Conservation (phyloP, 2,329 filamentous ascomycete genomes). For the Penicillium sp. region DNA sequence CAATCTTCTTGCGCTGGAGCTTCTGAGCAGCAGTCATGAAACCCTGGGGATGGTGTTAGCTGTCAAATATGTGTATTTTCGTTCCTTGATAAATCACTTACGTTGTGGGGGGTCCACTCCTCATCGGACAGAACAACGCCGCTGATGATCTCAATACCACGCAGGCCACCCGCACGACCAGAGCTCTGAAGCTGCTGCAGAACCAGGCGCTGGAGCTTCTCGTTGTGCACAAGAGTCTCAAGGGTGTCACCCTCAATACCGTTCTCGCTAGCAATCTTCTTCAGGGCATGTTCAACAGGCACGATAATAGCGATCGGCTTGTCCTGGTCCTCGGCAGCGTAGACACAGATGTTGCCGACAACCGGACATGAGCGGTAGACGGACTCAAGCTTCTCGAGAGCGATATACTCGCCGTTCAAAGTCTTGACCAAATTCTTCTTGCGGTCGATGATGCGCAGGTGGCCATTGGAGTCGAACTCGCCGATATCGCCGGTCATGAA, state of each 20-base stretch:
- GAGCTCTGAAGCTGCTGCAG: slow-evolving; percentile 41
- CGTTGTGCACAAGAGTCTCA: slow-evolving; percentile 63
- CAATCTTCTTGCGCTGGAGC: slow-evolving; percentile 67
- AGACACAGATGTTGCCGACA: slow-evolving; percentile 83
- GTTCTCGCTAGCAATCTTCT: slow-evolving; percentile 54
- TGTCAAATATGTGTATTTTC: neutral
- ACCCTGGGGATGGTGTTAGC: slow-evolving; percentile 44
- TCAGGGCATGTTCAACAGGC: slow-evolving; percentile 55
- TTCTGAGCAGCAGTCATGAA: slow-evolving; percentile 70
- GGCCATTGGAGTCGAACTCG: slow-evolving; percentile 76
- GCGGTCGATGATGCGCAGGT: slow-evolving; percentile 85
- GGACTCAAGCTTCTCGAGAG: slow-evolving; percentile 91
- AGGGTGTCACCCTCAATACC: slow-evolving; percentile 64
- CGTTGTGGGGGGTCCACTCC: slow-evolving; percentile 46
- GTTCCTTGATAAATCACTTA: slow-evolving; percentile 22
- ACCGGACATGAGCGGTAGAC: slow-evolving; percentile 78
- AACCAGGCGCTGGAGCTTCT: slow-evolving; percentile 42
- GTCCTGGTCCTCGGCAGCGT: slow-evolving; percentile 70
- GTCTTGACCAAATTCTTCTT: slow-evolving; percentile 99
- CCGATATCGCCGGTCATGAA: slow-evolving; percentile 97
- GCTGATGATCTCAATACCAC: slow-evolving; percentile 43
- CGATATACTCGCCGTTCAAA: slow-evolving; percentile 92
- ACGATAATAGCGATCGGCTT: slow-evolving; percentile 82
- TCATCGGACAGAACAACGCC: slow-evolving; percentile 47
- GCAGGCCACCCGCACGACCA: slow-evolving; percentile 36